A percentile compares a stretch with the other conserved stretches of the same genome.
phyloP scores from a whole-genome alignment of 1,284 basidiomycete genomes.

The Ganoderma meredithae region DNA sequence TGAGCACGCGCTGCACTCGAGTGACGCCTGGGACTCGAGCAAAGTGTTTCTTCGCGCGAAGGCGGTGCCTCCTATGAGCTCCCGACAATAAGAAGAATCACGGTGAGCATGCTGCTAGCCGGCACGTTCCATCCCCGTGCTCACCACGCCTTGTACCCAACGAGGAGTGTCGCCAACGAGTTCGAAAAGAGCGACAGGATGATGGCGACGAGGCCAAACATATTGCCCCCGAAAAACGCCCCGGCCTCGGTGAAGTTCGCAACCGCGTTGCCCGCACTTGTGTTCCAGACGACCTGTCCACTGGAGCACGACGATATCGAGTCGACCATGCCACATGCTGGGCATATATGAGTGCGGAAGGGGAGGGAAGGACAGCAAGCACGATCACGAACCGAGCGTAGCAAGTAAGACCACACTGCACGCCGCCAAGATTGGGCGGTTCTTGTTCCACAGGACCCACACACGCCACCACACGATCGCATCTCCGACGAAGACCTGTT shows the following conservation, averaged over 20 bases:
- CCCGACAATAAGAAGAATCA: no score
- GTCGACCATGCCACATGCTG: neutral
- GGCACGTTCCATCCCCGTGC: neutral
- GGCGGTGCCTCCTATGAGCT: neutral
- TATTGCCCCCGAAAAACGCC: neutral
- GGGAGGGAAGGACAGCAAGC: neutral
- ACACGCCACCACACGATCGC: constrained; percentile 9
- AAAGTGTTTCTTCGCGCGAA: neutral
- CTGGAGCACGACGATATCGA: neutral
- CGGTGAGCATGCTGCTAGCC: rapidly evolving
- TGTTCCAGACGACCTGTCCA: neutral
- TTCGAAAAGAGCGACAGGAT: neutral
- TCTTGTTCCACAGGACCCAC: constrained; percentile 3
- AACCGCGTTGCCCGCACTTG: no score
- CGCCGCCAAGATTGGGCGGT: neutral
- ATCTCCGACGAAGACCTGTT: neutral
- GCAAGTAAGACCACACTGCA: neutral
- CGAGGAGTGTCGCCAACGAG: neutral
- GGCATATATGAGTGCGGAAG: neutral
- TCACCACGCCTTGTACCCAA: constrained; percentile 1
- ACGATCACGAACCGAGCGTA: neutral
- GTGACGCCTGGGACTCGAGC: neutral
- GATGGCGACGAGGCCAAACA: neutral
- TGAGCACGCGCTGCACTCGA: neutral
- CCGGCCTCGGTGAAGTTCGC: neutral